Percentiles rank a stretch among this genome's conserved stretches.
Conservation (phyloP, 345 rosid genomes). For the Litchi chinensis region DNA sequence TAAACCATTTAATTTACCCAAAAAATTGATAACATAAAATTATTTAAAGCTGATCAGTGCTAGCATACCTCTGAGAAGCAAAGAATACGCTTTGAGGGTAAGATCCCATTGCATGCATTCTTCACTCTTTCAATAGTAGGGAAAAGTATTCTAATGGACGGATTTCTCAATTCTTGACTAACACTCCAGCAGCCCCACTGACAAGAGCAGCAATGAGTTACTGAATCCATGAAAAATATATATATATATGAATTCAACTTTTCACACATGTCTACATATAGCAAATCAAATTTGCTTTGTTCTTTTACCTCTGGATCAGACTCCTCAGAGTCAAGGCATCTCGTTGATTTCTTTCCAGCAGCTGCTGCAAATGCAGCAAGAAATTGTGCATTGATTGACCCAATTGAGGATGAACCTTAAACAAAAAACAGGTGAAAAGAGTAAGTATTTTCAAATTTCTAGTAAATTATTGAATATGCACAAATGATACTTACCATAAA, state of each 20-base stretch:
- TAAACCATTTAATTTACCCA: background rate
- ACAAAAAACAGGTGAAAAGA: constrained; percentile 20
- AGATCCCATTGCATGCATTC: constrained; percentile 62
- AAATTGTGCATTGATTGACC: constrained; percentile 71
- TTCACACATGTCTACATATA: constrained; percentile 9
- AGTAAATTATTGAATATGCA: constrained; percentile 1
- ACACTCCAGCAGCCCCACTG: constrained; percentile 99
- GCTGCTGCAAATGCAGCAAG: constrained; percentile 84
- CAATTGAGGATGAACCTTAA: constrained; percentile 83
- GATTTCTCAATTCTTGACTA: constrained; percentile 72
- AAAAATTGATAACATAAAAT: background rate
- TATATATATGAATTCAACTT: constrained; percentile 10
- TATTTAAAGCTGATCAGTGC: background rate
- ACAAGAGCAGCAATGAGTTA: constrained; percentile 25
- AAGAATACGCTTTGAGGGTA: constrained; percentile 67
- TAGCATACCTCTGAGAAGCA: constrained; percentile 84
- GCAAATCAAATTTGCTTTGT: constrained; percentile 16
- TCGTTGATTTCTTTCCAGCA: constrained; percentile 66
- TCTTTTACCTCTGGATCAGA: constrained; percentile 95
- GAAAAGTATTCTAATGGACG: constrained; percentile 70
- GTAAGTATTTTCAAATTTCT: background rate
- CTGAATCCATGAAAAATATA: background rate
- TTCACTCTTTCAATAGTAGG: constrained; percentile 86
- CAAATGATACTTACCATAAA: constrained; percentile 59
- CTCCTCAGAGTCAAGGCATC: constrained; percentile 71